A percentile compares a stretch with the other conserved stretches of the same genome.
Evolutionary conservation across 495 filamentous ascomycete species (phyloP).

Genomic region (Aspergillus egyptiacus): DNA sequence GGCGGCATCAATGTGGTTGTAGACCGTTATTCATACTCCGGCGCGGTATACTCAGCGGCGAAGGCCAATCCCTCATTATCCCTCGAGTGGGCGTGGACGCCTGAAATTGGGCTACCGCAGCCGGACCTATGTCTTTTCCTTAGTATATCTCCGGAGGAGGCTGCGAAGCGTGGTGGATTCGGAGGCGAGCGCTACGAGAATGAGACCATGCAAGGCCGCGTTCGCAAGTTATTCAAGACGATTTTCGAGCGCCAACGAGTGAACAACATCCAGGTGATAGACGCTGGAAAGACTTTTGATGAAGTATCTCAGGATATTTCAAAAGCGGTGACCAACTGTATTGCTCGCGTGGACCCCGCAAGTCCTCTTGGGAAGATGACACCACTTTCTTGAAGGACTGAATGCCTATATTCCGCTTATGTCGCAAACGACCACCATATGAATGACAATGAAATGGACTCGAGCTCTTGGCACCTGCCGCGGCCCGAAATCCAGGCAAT

Average conservation of each 20-base stretch:
- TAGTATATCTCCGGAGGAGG: slow-evolving; percentile 65
- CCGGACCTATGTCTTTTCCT: slow-evolving; percentile 88
- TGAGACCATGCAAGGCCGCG: slow-evolving; percentile 71
- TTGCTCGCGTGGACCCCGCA: slow-evolving; percentile 32
- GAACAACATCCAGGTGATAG: slow-evolving; percentile 38
- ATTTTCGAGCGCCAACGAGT: slow-evolving; percentile 35
- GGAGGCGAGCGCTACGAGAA: slow-evolving; percentile 88
- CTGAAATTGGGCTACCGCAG: slow-evolving; percentile 80
- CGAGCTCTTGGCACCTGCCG: too few species aligned
- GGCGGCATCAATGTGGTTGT: slow-evolving; percentile 70
- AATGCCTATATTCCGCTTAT: neutral
- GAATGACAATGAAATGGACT: too few species aligned
- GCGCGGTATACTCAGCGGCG: slow-evolving; percentile 91
- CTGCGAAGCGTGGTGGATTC: slow-evolving; percentile 72
- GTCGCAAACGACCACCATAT: too few species aligned
- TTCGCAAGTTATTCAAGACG: slow-evolving; percentile 63
- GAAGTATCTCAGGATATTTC: slow-evolving; percentile 56
- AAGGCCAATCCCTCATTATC: slow-evolving; percentile 66
- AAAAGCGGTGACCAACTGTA: slow-evolving; percentile 46
- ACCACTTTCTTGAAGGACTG: neutral
- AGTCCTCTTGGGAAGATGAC: slow-evolving; percentile 37
- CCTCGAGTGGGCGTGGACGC: slow-evolving; percentile 71
- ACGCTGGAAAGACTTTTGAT: slow-evolving; percentile 49
- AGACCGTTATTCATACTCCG: slow-evolving; percentile 91
- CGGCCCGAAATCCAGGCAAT: too few species aligned